Evolutionary conservation across 257 asterid genomes (phyloP), one percentile per base, ranked within the genome.

Genomic region (Rubia yunnanensis): DNA sequence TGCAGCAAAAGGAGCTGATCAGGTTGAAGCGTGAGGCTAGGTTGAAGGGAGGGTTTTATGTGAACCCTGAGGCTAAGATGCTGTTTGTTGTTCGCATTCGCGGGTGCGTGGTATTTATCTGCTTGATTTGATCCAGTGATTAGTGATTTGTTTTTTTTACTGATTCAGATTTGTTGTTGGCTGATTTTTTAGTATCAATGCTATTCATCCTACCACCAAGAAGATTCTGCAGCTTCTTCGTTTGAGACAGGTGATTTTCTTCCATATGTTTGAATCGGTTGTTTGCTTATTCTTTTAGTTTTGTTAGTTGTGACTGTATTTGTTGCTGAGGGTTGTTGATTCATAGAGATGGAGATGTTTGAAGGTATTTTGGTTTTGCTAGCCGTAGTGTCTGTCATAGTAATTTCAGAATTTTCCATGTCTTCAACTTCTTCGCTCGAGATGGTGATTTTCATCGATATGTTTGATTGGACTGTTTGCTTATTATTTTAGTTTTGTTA

Each of bases 41-140:
- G 74, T 70, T 88, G 85, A 88, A 84, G 69, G 96, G 96, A 28
- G 95, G 95, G 13, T 88, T 88, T 73, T 88, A 88, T 73, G 95
- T 88, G 26, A 80, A 74, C 36, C 94, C 94, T 0, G 94, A 88
- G 63, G 91, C 96, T 0, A 88, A 84, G 73, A 71, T 88, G 32
- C 41, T 88, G 38, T 88, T 85, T 63, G 84, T 88, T 70, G 59
- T 88, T 66, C 67, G 96, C 13, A 88, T 88, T 57, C 87, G 94
- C 22, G 96, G 96, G 96, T 88, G 74, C 26, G 76, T n/a, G 31
- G 26, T 27, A 5, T 22, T 38, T 14, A 23, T 0, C 0, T 44
- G 4, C 1, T 26, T 5, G 44, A 15, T 30, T 59, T 0, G 18
- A 2, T 32, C n/a, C n/a, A n/a, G n/a, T n/a, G n/a, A n/a, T n/a